phyloP scores from a whole-genome alignment of 2,329 filamentous ascomycete genomes.

The Cladophialophora exuberans region DNA sequence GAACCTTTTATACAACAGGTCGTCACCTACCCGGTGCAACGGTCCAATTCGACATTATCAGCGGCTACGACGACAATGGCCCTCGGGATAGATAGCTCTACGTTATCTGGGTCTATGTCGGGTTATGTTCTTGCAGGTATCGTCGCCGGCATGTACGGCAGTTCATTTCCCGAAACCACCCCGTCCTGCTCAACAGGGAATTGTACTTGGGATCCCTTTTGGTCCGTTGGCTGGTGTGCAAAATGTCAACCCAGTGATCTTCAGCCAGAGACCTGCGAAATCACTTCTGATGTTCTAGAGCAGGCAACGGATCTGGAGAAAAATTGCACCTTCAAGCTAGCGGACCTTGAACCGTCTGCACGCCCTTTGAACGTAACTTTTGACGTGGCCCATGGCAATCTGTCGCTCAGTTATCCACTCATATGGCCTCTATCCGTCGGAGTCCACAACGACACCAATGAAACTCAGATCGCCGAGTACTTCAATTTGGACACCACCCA shows the following conservation, averaged over 20 bases:
- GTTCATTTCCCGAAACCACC: neutral
- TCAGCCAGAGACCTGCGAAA: neutral
- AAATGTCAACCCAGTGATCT: neutral
- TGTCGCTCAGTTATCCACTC: neutral
- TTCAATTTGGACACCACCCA: neutral
- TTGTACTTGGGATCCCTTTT: slow-evolving; percentile 1
- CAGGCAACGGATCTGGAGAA: neutral
- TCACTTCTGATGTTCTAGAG: neutral
- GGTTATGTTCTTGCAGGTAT: neutral
- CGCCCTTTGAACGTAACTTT: too few species aligned
- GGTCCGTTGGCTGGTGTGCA: neutral
- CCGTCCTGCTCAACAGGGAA: slow-evolving; percentile 3
- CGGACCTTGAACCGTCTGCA: too few species aligned
- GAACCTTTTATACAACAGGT: slow-evolving; percentile 4
- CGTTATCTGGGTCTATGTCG: neutral
- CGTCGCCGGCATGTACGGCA: neutral
- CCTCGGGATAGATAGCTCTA: neutral
- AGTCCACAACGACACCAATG: neutral
- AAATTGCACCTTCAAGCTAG: neutral
- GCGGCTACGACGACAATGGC: neutral
- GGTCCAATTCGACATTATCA: neutral
- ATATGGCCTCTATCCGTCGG: neutral
- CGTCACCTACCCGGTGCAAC: neutral
- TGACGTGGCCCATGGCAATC: neutral
- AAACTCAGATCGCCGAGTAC: neutral